Evolutionary conservation across 192 early-diverging fungal genomes (phyloP), one percentile per base, ranked within the genome.

Genomic region (Irineochytrium annulatum): DNA sequence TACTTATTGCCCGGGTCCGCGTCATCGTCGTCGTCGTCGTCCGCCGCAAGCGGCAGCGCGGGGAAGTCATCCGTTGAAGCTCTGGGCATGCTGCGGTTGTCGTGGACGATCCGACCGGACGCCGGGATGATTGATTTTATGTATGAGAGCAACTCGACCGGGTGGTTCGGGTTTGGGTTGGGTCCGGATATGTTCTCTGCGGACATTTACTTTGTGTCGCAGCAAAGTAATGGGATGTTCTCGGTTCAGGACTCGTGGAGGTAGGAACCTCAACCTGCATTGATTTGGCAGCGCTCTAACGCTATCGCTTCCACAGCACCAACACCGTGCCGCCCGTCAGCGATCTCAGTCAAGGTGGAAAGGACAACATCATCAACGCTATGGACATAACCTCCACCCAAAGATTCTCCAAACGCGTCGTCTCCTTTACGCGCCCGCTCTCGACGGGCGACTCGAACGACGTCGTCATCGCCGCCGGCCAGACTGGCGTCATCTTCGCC

Each of bases 91-190:
- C 39, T 68, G 46, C 34, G 53, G 33, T 43, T 72, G n/a, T 43
- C 46, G 0, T 72, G 70, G 70, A 59, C 43, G 27, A 60, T 72
- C 0, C 29, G 35, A 11, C 11, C 13, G 11, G 55, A 32, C 8
- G 43, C 32, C 0, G 46, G 46, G 0, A 30, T 19, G n/a, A 59
- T 74, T 3, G 30, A 26, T 0, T 69, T 74, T 34, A 28, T 41
- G 16, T 62, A 70, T 28, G 67, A 69, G 44, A 70, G 58, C 34
- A 75, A 75, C 68, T 22, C 60, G 0, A 55, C 72, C 6, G 70
- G 70, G 13, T 75, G 73, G 73, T 75, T 72, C 63, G 68, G 65
- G 1, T 63, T 75, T 55, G 73, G 73, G 20, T 73, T 75, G 35
- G 73, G 46, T 49, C 32, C 31, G 39, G 56, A 61, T 34, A 74